A percentile compares a stretch with the other conserved stretches of the same genome.
phyloP scores from a whole-genome alignment of 257 asterid species.

The Ajuga chamaepitys region DNA sequence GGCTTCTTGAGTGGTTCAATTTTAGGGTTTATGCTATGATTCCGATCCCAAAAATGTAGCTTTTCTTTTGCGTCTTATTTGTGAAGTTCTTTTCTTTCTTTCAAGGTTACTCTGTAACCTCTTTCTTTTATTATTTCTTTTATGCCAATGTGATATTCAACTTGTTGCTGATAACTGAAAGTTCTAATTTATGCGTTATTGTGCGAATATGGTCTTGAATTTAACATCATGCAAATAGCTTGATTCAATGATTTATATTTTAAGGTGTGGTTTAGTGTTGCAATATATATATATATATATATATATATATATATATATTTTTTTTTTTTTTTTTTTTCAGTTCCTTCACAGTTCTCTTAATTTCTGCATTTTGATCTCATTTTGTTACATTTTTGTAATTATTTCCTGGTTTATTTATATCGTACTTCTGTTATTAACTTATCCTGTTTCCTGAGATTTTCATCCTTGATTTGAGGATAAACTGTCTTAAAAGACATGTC shows the following conservation, averaged over 20 bases:
- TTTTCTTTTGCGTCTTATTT: background rate
- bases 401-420: background rate
- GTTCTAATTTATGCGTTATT: background rate
- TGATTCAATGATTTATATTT: background rate
- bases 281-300: background rate
- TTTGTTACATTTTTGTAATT: background rate
- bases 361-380: background rate
- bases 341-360: background rate
- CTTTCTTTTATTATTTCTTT: too few species aligned
- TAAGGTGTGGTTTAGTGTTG: background rate
- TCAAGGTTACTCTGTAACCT: conserved; percentile 4
- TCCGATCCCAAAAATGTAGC: conserved; percentile 21
- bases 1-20: conserved; percentile 9
- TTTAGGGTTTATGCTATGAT: conserved; percentile 24
- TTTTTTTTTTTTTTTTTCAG: too few species aligned
- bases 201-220: background rate
- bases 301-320: background rate
- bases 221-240: background rate
- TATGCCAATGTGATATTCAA: background rate
- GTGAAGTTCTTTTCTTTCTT: conserved; percentile 18
- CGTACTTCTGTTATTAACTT: background rate
- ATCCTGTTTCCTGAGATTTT: background rate
- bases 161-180: background rate
- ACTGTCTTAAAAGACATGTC: background rate
- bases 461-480: background rate